Percentiles rank a stretch among this genome's conserved stretches.
phyloP scores from a whole-genome alignment of 306 rosid species.

The Prunus fruticosa region DNA sequence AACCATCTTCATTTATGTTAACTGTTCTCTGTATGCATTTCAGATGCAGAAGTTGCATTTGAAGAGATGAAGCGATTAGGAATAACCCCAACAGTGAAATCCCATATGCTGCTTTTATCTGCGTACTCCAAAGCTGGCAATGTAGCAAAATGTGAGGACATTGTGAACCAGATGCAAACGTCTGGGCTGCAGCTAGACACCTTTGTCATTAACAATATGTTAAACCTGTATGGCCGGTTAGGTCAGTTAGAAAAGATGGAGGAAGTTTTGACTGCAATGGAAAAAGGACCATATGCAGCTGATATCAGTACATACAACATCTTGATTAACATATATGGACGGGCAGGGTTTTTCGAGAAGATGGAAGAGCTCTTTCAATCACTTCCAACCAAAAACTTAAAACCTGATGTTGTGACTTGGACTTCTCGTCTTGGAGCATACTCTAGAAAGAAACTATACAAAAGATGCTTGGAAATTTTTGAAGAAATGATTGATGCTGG shows the following conservation, averaged over 20 bases:
- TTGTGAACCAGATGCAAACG: constrained; percentile 65
- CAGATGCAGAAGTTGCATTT: constrained; percentile 73
- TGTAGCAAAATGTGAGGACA: constrained; percentile 69
- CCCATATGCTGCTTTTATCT: constrained; percentile 87
- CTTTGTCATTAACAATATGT: constrained; percentile 75
- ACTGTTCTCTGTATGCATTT: not conserved
- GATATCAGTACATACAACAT: constrained; percentile 85
- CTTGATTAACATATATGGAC: constrained; percentile 74
- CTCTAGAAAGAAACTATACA: constrained; percentile 75
- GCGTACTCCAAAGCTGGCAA: constrained; percentile 72
- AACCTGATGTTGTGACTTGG: constrained; percentile 95
- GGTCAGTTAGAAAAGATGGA: constrained; percentile 83
- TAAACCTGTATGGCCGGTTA: constrained; percentile 72
- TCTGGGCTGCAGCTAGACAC: constrained; percentile 78
- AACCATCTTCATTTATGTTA: not conserved
- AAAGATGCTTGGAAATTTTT: constrained; percentile 74
- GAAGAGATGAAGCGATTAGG: constrained; percentile 81
- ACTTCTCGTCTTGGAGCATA: constrained; percentile 88
- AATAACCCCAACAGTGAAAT: constrained; percentile 86
- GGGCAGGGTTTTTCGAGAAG: constrained; percentile 70
- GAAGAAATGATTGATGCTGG: constrained; percentile 92
- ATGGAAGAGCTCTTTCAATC: constrained; percentile 67
- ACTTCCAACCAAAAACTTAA: constrained; percentile 50
- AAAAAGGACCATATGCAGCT: constrained; percentile 50
- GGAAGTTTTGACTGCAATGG: constrained; percentile 64